Percentiles rank a stretch among this genome's conserved stretches.
phyloP scores from a whole-genome alignment of 345 rosid species.

The Rhodamnia rubescens region DNA sequence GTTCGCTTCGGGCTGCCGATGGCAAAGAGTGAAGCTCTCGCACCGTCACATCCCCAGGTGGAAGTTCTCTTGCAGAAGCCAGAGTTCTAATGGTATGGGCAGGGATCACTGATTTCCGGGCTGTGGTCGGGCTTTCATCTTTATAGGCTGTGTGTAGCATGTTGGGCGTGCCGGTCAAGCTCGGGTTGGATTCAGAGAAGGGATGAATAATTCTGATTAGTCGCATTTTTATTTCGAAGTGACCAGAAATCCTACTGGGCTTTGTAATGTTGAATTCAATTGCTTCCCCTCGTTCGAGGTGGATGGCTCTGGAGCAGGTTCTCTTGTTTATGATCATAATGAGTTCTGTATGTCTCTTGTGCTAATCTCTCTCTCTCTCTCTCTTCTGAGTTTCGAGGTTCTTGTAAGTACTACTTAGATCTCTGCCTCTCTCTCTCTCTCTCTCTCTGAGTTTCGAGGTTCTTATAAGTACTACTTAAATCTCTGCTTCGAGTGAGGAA shows the following conservation, averaged over 20 bases:
- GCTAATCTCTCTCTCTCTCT: background rate
- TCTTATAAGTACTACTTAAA: background rate
- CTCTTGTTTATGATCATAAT: background rate
- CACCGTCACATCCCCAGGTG: background rate
- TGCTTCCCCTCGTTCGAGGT: background rate
- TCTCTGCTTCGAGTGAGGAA: background rate
- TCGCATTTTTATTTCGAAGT: background rate
- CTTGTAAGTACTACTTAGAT: background rate
- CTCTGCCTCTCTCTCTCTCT: background rate
- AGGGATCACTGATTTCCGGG: background rate
- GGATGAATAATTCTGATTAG: background rate
- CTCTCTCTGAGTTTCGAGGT: background rate
- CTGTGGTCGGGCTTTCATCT: background rate
- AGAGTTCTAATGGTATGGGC: background rate
- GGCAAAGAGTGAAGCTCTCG: constrained; percentile 50
- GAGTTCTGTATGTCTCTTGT: background rate
- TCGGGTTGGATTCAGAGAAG: background rate
- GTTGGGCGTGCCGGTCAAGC: background rate
- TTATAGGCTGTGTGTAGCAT: background rate
- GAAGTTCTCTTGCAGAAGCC: background rate
- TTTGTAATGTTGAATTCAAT: background rate
- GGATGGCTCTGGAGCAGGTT: background rate
- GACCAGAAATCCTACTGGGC: background rate
- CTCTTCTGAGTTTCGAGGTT: background rate
- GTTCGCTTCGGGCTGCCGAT: constrained; percentile 87